These are phyloP conservation scores for Botrytis deweyae DNA, from an alignment of 2,329 filamentous ascomycete species.

Conservation along the genomic window DNA sequence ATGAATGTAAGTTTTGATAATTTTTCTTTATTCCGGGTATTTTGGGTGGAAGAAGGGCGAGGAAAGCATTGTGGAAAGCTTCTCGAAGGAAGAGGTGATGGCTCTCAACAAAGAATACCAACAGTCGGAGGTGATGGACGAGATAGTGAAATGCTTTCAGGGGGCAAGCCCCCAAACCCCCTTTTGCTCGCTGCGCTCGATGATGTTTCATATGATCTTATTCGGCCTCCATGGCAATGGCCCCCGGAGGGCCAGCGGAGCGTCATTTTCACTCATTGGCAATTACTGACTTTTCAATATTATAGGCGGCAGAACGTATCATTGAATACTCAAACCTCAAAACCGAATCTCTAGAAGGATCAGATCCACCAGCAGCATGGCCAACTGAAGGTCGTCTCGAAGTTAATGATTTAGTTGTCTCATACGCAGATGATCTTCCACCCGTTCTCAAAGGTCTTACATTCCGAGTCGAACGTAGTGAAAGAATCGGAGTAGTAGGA, in stretches of 20 bases:
- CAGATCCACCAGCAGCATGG: constrained; percentile 68
- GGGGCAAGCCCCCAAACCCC: not conserved
- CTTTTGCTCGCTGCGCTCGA: not conserved
- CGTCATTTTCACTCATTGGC: not conserved
- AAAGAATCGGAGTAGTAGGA: constrained; percentile 74
- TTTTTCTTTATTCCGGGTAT: not conserved
- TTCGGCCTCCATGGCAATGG: not conserved
- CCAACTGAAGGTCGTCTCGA: constrained; percentile 71
- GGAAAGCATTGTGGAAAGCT: not conserved
- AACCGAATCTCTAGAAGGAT: constrained; percentile 64
- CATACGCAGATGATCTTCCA: constrained; percentile 69
- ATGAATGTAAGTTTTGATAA: constrained; percentile 60
- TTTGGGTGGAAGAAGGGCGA: not conserved
- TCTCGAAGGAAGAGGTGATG: no score
- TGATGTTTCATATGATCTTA: not conserved
- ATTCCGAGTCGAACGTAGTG: constrained; percentile 64
- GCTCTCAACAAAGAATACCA: no score
- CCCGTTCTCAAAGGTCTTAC: constrained; percentile 68
- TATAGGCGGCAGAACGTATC: constrained; percentile 60
- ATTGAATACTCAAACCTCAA: constrained; percentile 70
- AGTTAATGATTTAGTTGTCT: constrained; percentile 69
- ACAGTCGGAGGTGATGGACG: no score
- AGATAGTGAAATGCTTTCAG: not conserved
- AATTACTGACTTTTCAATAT: not conserved
- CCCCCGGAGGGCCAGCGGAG: not conserved